Evolutionary conservation across 139 green algal species (phyloP).

Genomic region (Choricystis sp.): DNA sequence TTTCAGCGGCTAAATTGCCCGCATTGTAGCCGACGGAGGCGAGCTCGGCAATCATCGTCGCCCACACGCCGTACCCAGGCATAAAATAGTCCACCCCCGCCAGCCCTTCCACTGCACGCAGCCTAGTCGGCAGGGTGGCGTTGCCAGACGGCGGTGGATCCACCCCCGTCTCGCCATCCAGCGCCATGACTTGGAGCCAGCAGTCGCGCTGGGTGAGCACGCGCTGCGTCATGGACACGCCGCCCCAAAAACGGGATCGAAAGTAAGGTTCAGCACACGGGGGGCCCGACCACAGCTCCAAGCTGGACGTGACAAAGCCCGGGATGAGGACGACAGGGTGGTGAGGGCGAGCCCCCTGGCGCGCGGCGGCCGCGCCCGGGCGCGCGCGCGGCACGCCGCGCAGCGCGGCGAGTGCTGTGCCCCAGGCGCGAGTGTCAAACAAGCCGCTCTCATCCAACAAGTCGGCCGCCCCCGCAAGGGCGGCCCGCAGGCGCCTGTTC

Average conservation of each 20-base stretch:
- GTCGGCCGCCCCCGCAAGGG: too few relatives aligned
- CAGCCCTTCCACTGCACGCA: slow-evolving; percentile 33
- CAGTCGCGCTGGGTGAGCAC: slow-evolving; percentile 10
- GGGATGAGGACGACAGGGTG: slow-evolving; percentile 38
- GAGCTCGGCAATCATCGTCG: slow-evolving; percentile 45
- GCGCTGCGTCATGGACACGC: slow-evolving; percentile 7
- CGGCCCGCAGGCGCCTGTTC: too few relatives aligned
- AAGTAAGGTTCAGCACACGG: slow-evolving; percentile 33
- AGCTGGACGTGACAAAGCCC: slow-evolving; percentile 21
- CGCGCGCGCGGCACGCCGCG: too few relatives aligned
- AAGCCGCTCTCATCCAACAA: too few relatives aligned
- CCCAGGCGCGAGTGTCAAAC: too few relatives aligned
- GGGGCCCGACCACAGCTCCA: slow-evolving; percentile 57
- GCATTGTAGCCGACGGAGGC: slow-evolving; percentile 58
- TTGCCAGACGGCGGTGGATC: slow-evolving; percentile 22
- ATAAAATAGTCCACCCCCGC: slow-evolving; percentile 58
- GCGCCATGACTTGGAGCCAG: slow-evolving; percentile 31
- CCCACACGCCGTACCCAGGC: slow-evolving; percentile 47
- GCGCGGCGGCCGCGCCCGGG: too few relatives aligned
- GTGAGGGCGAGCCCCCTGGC: slow-evolving; percentile 11
- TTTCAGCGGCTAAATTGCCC: slow-evolving; percentile 37
- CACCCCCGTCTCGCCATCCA: slow-evolving; percentile 26
- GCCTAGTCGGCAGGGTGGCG: slow-evolving; percentile 16
- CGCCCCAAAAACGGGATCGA: slow-evolving; percentile 20
- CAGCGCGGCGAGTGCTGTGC: background rate